phyloP scores from a whole-genome alignment of 2,329 filamentous ascomycete genomes.

The Boeremia exigua region DNA sequence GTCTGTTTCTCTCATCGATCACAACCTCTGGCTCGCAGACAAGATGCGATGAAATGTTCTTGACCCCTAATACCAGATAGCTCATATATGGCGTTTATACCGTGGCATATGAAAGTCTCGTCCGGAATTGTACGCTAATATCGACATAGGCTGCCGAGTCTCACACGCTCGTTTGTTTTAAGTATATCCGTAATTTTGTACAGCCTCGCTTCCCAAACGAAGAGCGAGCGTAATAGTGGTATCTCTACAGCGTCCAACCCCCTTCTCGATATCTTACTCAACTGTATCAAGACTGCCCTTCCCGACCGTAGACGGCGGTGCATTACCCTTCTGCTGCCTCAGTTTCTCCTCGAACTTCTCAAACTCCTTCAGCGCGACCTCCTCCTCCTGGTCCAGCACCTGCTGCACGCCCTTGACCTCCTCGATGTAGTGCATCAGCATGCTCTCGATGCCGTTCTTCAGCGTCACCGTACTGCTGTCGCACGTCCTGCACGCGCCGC shows the following conservation, averaged over 20 bases:
- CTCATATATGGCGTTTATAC: too few relatives aligned
- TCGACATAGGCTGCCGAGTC: too few relatives aligned
- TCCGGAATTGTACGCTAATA: too few relatives aligned
- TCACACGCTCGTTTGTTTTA: too few relatives aligned
- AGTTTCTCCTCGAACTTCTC: constrained; percentile 92
- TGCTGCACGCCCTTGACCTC: constrained; percentile 94
- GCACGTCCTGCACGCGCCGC: constrained; percentile 93
- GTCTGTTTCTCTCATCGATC: neutral
- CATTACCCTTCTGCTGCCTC: constrained; percentile 62
- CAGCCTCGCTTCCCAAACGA: neutral
- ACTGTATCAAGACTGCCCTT: constrained; percentile 58
- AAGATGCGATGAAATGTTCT: too few relatives aligned
- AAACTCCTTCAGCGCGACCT: constrained; percentile 85
- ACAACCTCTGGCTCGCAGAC: too few relatives aligned
- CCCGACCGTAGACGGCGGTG: constrained; percentile 57
- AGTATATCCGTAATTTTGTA: neutral
- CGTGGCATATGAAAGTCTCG: too few relatives aligned
- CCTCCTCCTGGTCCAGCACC: constrained; percentile 89
- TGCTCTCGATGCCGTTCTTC: constrained; percentile 97
- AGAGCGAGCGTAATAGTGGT: neutral
- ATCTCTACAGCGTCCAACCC: neutral
- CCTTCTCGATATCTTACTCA: too few relatives aligned
- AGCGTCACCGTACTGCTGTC: constrained; percentile 96
- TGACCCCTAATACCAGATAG: too few relatives aligned
- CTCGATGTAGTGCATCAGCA: constrained; percentile 93